These are phyloP conservation scores for Pulveroboletus sp. DNA, from an alignment of 768 basidiomycete genomes.

Conservation along the genomic window DNA sequence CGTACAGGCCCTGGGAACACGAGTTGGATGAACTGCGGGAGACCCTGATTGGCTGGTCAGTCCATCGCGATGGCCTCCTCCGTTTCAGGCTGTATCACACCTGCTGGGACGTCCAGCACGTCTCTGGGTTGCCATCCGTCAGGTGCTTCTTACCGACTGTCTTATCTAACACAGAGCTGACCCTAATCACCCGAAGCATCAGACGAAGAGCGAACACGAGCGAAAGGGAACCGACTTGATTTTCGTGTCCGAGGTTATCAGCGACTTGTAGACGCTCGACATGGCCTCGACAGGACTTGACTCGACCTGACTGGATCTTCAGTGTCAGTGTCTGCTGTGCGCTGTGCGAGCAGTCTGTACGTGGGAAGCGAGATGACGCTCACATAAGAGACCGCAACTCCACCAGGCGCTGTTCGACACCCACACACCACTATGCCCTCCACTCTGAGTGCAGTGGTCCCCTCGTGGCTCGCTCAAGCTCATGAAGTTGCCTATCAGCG, in stretches of 20 bases:
- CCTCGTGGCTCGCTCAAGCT: constrained; percentile 16
- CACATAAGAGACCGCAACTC: background rate
- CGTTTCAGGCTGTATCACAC: constrained; percentile 31
- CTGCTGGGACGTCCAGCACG: constrained; percentile 83
- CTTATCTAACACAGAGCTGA: constrained; percentile 77
- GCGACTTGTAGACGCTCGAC: constrained; percentile 16
- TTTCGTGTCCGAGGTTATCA: constrained; percentile 23
- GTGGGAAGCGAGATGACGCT: constrained; percentile 13
- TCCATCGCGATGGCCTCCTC: background rate
- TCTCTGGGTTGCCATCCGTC: constrained; percentile 66
- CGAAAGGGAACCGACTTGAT: constrained; percentile 38
- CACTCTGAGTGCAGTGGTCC: background rate
- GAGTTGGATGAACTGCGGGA: constrained; percentile 72
- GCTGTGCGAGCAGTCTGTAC: constrained; percentile 3
- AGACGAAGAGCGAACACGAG: constrained; percentile 11
- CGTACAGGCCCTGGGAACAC: constrained; percentile 48
- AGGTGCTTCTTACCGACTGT: constrained; percentile 66
- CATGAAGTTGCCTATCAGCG: constrained; percentile 13
- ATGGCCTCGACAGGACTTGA: constrained; percentile 10
- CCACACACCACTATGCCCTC: constrained; percentile 10
- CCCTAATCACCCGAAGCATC: constrained; percentile 39
- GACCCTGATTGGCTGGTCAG: constrained; percentile 45
- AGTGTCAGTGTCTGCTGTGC: background rate
- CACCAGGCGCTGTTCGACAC: background rate
- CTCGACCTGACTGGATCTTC: background rate